A percentile compares a stretch with the other conserved stretches of the same genome.
Evolutionary conservation across 2,329 filamentous ascomycete genomes (phyloP).

Genomic region (Colletotrichum cuscutae): DNA sequence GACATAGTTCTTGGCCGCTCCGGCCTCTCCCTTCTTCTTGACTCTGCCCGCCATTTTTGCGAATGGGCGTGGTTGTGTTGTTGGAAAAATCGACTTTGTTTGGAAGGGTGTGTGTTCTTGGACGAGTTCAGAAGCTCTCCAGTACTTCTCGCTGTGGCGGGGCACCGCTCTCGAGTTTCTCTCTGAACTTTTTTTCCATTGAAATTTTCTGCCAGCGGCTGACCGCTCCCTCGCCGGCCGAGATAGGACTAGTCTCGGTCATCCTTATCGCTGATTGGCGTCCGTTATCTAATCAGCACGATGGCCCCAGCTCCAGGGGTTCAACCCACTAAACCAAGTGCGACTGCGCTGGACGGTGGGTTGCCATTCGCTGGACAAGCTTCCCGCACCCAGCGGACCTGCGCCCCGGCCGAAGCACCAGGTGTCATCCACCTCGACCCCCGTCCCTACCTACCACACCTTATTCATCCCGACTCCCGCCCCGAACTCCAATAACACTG

Average conservation of each 20-base stretch:
- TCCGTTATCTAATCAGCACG: conserved; percentile 25
- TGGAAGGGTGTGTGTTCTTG: conserved; percentile 17
- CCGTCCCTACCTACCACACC: conserved; percentile 19
- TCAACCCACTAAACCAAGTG: conserved; percentile 27
- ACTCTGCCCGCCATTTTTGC: conserved; percentile 71
- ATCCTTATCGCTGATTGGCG: conserved; percentile 3
- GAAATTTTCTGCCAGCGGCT: conserved; percentile 37
- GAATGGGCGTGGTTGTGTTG: conserved; percentile 32
- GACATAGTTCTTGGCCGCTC: conserved; percentile 97
- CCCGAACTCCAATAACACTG: conserved; percentile 7
- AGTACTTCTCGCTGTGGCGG: conserved; percentile 41
- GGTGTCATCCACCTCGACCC: conserved; percentile 39
- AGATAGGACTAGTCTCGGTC: neutral
- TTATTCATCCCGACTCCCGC: conserved; percentile 26
- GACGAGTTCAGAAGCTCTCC: conserved; percentile 33
- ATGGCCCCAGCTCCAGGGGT: conserved; percentile 25
- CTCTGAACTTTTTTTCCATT: conserved; percentile 43
- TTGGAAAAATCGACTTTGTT: conserved; percentile 28
- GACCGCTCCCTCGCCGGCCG: conserved; percentile 32
- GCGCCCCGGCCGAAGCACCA: conserved; percentile 34
- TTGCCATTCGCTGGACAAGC: conserved; percentile 20
- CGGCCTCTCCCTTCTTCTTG: conserved; percentile 93
- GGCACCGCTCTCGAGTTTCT: conserved; percentile 43
- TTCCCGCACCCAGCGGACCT: conserved; percentile 3
- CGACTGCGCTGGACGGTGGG: conserved; percentile 13